Base-by-base conservation (phyloP, 2,329 filamentous ascomycete genomes). In the Chaetomium globosum region DNA sequence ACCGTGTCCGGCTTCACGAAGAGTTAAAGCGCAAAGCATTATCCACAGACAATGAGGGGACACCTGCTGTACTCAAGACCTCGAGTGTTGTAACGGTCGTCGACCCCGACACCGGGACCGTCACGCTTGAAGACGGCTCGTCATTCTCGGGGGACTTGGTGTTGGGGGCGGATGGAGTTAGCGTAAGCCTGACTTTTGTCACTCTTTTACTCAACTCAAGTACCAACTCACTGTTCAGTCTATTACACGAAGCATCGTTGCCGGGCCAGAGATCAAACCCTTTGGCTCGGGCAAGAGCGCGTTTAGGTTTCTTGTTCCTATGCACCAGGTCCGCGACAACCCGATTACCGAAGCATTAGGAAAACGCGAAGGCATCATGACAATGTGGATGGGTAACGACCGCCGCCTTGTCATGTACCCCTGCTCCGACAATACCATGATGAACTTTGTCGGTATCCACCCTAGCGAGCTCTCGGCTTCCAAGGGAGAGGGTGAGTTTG, bases 161-260 rank as follows among this genome's bases (percentile, higher is more conserved):
- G 2, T 67, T 87, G 3, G 84, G 83, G 2, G 84, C 83, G 0
- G 84, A 87, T 67, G 85, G 85, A 0, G 82, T 85, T 2, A 77
- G 80, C 69, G 80, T 79, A 49, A 74, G 74, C 64, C 12, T 5
- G 16, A 5, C 72, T 75, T 43, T 6, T 4, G 8, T 12, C 6
- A 12, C 13, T 10, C 6, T 16, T 7, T 43, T n/a, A 28, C 4
- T 30, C 3, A 33, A 30, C 19, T n/a, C 7, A 8, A 3, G 3
- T 23, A 28, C 30, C 7, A 30, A 28, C 51, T 13, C 71, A 5
- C 13, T 6, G 10, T 1, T 67, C 71, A 70, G 70, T 73, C 60
- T 64, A 71, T 67, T 62, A 64, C 71, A 55, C 12, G 77, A 68
- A 51, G 69, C 66, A 67, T 65, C 0, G 65, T 76, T 0, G 69